Conservation (phyloP, 1,284 basidiomycete species). For the Cryptococcus neoformans region DNA sequence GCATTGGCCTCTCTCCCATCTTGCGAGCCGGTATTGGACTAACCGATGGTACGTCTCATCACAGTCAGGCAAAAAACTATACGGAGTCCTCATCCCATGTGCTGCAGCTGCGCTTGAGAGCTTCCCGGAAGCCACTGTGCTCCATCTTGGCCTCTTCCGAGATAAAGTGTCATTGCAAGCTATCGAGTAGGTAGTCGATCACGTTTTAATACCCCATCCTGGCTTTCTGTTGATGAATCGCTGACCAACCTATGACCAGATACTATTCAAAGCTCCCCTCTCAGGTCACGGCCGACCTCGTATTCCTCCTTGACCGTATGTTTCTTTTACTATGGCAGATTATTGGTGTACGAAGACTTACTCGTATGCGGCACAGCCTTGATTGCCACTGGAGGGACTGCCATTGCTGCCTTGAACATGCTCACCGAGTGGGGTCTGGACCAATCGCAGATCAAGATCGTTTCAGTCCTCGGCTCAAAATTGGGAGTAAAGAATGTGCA, state of each 20-base stretch:
- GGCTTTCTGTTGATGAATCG: conserved; percentile 6
- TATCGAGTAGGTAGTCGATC: conserved; percentile 66
- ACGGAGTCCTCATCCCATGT: not conserved
- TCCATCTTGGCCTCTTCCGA: conserved; percentile 81
- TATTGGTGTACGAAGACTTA: not conserved
- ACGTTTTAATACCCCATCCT: not conserved
- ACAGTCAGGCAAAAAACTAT: not conserved
- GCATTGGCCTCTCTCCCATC: conserved; percentile 84
- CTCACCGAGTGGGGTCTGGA: conserved; percentile 80
- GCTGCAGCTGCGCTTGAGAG: conserved; percentile 61
- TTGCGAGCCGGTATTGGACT: conserved; percentile 92
- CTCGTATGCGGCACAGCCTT: conserved; percentile 52
- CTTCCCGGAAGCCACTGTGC: conserved; percentile 82
- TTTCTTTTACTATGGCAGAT: not conserved
- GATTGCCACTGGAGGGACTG: conserved; percentile 93
- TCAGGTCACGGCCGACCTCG: conserved; percentile 69
- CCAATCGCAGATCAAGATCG: conserved; percentile 65
- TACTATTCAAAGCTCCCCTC: conserved; percentile 91
- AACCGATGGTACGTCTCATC: conserved; percentile 62
- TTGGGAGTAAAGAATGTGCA: conserved; percentile 69
- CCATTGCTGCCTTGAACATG: conserved; percentile 79
- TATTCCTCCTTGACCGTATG: conserved; percentile 75
- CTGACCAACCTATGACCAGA: conserved; percentile 34
- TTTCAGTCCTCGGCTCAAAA: conserved; percentile 76
- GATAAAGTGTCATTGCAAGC: conserved; percentile 88